These are phyloP conservation scores for Trichopus zeylanicus DNA, from an alignment of 116 monocot species.

Conservation along the genomic window DNA sequence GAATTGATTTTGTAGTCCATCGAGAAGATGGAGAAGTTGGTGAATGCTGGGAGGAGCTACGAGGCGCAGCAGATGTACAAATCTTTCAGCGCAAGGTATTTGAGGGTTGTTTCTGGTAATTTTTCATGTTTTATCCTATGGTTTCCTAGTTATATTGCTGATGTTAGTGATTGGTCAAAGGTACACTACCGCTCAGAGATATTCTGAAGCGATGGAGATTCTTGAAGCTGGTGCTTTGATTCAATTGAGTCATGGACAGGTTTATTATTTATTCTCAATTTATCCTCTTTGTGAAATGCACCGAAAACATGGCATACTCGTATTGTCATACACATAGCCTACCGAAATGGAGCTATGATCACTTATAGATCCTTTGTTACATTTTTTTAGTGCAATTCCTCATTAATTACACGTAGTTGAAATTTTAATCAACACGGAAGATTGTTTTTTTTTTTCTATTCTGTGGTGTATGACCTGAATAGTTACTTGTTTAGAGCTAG, in stretches of 20 bases:
- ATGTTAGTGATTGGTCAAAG: constrained; percentile 22
- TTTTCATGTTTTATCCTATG: neutral
- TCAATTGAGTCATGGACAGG: constrained; percentile 80
- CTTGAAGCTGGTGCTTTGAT: constrained; percentile 84
- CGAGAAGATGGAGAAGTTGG: constrained; percentile 50
- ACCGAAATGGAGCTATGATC: neutral
- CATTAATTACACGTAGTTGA: no score
- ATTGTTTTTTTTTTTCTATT: no score
- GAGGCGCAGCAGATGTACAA: constrained; percentile 69
- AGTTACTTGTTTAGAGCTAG: no score
- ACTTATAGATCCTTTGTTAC: no score
- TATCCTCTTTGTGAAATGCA: neutral
- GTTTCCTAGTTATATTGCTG: neutral
- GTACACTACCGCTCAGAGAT: constrained; percentile 63
- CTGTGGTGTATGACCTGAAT: no score
- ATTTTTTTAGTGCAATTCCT: no score
- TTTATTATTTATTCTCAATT: constrained; percentile 6
- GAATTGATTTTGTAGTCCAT: constrained; percentile 23
- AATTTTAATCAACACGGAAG: no score
- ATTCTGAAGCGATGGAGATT: constrained; percentile 66
- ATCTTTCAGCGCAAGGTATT: constrained; percentile 54
- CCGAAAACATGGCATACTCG: neutral
- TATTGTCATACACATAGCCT: neutral
- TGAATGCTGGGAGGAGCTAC: constrained; percentile 43
- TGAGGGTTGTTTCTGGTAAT: no score